Evolutionary conservation across 2,329 filamentous ascomycete species (phyloP).

Genomic region (Plectosphaerella plurivora): DNA sequence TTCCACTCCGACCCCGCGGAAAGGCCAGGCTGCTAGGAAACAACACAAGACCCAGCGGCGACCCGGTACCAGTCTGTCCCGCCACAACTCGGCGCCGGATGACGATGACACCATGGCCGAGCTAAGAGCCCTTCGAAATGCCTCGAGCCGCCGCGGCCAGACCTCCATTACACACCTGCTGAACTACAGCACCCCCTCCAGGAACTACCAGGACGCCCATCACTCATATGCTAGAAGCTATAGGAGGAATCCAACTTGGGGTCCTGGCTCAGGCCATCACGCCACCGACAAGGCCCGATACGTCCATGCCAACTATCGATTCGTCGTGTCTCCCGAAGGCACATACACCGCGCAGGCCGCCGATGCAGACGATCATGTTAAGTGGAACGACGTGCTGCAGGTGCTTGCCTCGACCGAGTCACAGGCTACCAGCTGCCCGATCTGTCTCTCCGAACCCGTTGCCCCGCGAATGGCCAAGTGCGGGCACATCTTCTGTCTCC

Average conservation of each 20-base stretch:
- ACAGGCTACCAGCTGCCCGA: slow-evolving; percentile 85
- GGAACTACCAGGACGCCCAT: slow-evolving; percentile 57
- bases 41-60: slow-evolving; percentile 81
- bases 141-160: slow-evolving; percentile 76
- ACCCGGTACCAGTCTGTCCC: slow-evolving; percentile 41
- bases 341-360: slow-evolving; percentile 76
- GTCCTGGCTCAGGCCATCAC: slow-evolving; percentile 83
- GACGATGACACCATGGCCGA: slow-evolving; percentile 89
- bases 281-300: slow-evolving; percentile 85
- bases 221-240: slow-evolving; percentile 50
- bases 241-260: slow-evolving; percentile 74
- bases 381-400: slow-evolving; percentile 89
- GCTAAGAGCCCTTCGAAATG: slow-evolving; percentile 55
- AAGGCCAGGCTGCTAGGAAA: slow-evolving; percentile 70
- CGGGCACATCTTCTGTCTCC: slow-evolving; percentile 93
- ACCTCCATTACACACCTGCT: slow-evolving; percentile 96
- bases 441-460: slow-evolving; percentile 88
- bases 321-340: slow-evolving; percentile 80
- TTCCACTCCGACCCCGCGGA: slow-evolving; percentile 54
- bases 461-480: slow-evolving; percentile 96
- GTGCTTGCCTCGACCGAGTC: slow-evolving; percentile 87
- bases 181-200: slow-evolving; percentile 79
- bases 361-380: slow-evolving; percentile 83
- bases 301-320: slow-evolving; percentile 94
- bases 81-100: slow-evolving; percentile 40